Percentiles rank a stretch among this genome's conserved stretches.
Evolutionary conservation across 257 asterid species (phyloP).

Genomic region (Plantago ovata): DNA sequence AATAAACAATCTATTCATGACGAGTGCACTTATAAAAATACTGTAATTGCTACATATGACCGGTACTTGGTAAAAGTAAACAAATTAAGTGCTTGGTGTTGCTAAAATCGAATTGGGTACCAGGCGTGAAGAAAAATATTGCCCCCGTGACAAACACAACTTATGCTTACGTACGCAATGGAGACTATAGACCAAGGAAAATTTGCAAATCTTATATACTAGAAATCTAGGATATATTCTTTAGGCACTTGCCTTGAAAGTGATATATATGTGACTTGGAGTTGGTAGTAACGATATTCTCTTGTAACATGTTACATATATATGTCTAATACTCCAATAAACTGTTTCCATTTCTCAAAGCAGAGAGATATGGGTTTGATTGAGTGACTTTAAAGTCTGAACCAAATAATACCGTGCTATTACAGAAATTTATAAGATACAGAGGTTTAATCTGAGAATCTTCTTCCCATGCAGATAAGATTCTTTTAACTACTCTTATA

Average conservation of each 20-base stretch:
- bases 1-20: no score
- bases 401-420: not conserved
- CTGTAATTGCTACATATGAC: no score
- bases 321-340: not conserved
- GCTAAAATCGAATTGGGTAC: no score
- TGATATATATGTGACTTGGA: not conserved
- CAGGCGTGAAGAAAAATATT: no score
- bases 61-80: no score
- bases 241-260: conserved; percentile 1
- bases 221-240: not conserved
- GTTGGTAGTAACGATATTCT: not conserved
- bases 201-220: no score
- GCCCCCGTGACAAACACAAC: no score
- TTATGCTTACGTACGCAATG: not conserved
- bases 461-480: not conserved
- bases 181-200: not conserved
- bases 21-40: no score
- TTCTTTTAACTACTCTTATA: no score
- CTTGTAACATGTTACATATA: not conserved
- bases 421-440: not conserved
- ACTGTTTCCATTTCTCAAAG: not conserved
- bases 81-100: no score
- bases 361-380: not conserved
- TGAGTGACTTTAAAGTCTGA: conserved; percentile 1
- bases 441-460: conserved; percentile 9